These are phyloP conservation scores for Erodium texanum DNA, from an alignment of 441 rosid genomes.

Conservation along the genomic window DNA sequence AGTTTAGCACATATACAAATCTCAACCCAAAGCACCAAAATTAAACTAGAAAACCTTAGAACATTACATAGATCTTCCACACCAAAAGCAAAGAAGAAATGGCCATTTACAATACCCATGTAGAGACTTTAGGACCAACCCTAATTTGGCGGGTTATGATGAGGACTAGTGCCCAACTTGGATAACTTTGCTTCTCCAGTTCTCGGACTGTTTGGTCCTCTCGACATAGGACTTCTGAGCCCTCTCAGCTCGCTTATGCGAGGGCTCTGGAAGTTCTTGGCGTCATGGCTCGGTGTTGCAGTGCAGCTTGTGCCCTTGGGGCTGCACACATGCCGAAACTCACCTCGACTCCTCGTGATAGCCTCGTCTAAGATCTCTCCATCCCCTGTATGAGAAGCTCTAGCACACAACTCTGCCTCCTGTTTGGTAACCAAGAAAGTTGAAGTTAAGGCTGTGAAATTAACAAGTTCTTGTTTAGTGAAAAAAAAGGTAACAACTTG, in stretches of 20 bases:
- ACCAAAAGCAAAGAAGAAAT: neutral
- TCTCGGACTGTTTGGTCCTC: conserved; percentile 35
- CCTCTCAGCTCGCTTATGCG: conserved; percentile 27
- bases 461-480: too few species aligned
- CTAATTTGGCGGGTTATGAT: conserved; percentile 22
- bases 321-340: conserved; percentile 43
- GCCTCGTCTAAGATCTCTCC: conserved; percentile 61
- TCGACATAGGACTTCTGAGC: conserved; percentile 25
- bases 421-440: neutral
- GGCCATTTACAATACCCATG: neutral
- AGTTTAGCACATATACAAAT: too few species aligned
- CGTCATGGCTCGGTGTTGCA: conserved; percentile 31
- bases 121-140: neutral
- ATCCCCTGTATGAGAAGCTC: conserved; percentile 21
- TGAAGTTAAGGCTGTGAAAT: neutral
- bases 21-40: neutral
- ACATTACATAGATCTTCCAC: neutral
- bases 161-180: conserved; percentile 50
- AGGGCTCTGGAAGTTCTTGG: conserved; percentile 31
- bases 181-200: conserved; percentile 31
- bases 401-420: neutral
- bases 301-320: conserved; percentile 51
- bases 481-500: too few species aligned
- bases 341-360: conserved; percentile 68
- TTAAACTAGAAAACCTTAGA: neutral